Evolutionary conservation across 345 rosid genomes (phyloP), one percentile per base, ranked within the genome.

Genomic region (Camelina neglecta): DNA sequence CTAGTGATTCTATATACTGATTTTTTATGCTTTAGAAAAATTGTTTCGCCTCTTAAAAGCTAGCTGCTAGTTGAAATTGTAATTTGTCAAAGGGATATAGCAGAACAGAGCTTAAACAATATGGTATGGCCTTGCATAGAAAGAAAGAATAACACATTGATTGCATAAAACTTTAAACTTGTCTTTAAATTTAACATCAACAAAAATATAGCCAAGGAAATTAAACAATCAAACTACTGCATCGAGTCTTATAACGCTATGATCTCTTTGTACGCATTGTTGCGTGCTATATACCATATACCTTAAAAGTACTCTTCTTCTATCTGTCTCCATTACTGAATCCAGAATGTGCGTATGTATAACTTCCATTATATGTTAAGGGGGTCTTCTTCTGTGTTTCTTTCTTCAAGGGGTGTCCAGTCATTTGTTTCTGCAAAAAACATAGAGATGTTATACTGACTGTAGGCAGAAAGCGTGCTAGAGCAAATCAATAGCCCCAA

Each of bases 301-400:
- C 47, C 62, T 68, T 69, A 23, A 54, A 54, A 62, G 11, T 26
- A 21, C 18, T 33, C 50, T 26, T 47, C 71, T 55, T 62, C 60
- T 55, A 45, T 76, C 66, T 74, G 72, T 74, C 58, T 69, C 65
- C 75, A 69, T 69, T 33, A 61, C 42, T 54, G 65, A 54, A 69
- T 76, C 57, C 48, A 76, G 69, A 76, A 44, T 45, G 50, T 33
- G 49, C 41, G 11, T 42, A 4, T 54, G 64, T 69, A n/a, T 60
- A 61, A 42, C 44, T 33, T 31, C 59, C 33, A 47, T 87, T 82
- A 93, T 59, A 87, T 71, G 78, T 85, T 89, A 71, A 93, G 79
- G n/a, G 98, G 92, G 72, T 93, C 98, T 18, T 81, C 85, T 81
- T 93, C 98, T 1, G 84, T 81, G 75, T 76, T 69, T 76, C 75